A percentile compares a stretch with the other conserved stretches of the same genome.
Evolutionary conservation across 2,329 filamentous ascomycete species (phyloP).

Genomic region (Dactylonectria estremocensis): DNA sequence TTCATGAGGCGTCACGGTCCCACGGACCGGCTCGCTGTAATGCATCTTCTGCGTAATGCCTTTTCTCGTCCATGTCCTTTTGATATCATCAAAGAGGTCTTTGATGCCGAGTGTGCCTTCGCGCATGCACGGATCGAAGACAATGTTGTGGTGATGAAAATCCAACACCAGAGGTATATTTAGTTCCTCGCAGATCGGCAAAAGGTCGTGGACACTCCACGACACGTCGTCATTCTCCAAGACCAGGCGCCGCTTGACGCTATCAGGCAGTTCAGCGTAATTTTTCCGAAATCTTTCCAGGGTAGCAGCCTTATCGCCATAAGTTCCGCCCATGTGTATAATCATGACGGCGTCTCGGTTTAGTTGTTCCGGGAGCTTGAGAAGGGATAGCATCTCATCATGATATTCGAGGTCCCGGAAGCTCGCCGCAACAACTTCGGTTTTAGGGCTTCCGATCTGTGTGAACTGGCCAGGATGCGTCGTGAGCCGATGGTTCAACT

Average conservation of each 20-base stretch:
- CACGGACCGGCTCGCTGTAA: conserved; percentile 81
- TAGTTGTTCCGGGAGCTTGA: conserved; percentile 83
- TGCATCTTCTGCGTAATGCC: conserved; percentile 96
- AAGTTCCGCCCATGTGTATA: conserved; percentile 91
- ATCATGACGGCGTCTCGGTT: conserved; percentile 95
- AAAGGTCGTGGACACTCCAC: conserved; percentile 92
- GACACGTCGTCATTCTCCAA: conserved; percentile 95
- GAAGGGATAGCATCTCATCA: conserved; percentile 83
- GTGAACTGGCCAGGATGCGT: conserved; percentile 96
- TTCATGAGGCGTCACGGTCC: conserved; percentile 81
- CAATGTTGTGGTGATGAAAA: conserved; percentile 95
- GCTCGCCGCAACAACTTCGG: conserved; percentile 82
- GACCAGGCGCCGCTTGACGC: conserved; percentile 85
- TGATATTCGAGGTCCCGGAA: conserved; percentile 91
- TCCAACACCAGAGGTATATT: conserved; percentile 94
- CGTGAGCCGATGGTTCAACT: conserved; percentile 87
- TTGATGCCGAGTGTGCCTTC: conserved; percentile 91
- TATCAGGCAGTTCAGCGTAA: conserved; percentile 76
- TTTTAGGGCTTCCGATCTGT: conserved; percentile 87
- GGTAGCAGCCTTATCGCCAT: conserved; percentile 87
- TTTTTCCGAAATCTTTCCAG: conserved; percentile 84
- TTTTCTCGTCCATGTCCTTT: conserved; percentile 87
- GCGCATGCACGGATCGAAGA: conserved; percentile 82
- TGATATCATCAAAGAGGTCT: conserved; percentile 80
- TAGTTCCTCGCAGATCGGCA: conserved; percentile 93